These are phyloP conservation scores for Dictyostelium intermedium DNA, from an alignment of 78 protist genomes.

Conservation along the genomic window DNA sequence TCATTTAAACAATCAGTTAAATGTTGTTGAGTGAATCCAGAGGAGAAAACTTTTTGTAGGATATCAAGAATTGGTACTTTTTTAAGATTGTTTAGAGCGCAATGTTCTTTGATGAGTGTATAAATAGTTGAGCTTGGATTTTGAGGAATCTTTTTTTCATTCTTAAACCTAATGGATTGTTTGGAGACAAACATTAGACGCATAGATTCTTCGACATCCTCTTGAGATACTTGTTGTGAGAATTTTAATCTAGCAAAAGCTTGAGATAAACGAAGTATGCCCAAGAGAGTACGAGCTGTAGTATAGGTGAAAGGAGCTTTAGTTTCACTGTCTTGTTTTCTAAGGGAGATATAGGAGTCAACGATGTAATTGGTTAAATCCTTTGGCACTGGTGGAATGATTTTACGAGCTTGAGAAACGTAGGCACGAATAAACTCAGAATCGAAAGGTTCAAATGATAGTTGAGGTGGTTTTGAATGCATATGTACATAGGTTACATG, in stretches of 20 bases:
- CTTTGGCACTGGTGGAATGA: constrained; percentile 85
- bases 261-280: constrained; percentile 95
- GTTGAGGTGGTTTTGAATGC: constrained; percentile 72
- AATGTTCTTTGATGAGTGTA: constrained; percentile 25
- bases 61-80: not conserved
- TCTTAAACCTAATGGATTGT: constrained; percentile 51
- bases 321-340: constrained; percentile 50
- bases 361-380: constrained; percentile 81
- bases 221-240: constrained; percentile 20
- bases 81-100: not conserved
- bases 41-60: not conserved
- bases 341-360: constrained; percentile 76
- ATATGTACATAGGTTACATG: constrained; percentile 96
- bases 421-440: constrained; percentile 86
- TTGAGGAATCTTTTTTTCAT: not conserved
- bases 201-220: constrained; percentile 94
- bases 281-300: constrained; percentile 96
- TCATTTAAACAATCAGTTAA: not conserved
- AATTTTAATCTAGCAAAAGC: constrained; percentile 93
- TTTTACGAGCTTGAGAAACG: constrained; percentile 66
- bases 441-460: constrained; percentile 46
- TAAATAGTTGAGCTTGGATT: constrained; percentile 62
- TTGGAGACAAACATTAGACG: constrained; percentile 89
- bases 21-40: constrained; percentile 18
- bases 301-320: constrained; percentile 84